A percentile compares a stretch with the other conserved stretches of the same genome.
Conservation (phyloP, 2,329 filamentous ascomycete genomes). For the Kalmusia sp. region DNA sequence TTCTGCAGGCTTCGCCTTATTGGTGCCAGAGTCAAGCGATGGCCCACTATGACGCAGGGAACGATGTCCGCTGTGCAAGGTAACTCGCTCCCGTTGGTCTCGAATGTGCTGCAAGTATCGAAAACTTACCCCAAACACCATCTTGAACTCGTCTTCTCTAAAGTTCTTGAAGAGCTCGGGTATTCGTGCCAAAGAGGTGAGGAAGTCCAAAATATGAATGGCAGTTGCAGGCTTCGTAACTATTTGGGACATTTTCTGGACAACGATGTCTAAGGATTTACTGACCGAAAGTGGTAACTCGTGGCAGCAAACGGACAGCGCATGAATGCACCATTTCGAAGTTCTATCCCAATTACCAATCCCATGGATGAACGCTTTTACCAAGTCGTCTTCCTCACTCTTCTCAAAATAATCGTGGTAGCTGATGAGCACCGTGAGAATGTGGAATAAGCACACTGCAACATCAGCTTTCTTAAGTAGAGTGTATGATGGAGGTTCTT, state of each 20-base stretch:
- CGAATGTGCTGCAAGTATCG: constrained; percentile 89
- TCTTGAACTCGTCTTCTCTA: constrained; percentile 88
- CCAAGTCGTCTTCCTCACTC: constrained; percentile 86
- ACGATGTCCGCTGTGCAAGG: constrained; percentile 43
- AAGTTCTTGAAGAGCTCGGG: constrained; percentile 88
- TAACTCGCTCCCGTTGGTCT: constrained; percentile 60
- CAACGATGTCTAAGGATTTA: constrained; percentile 82
- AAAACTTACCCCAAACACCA: constrained; percentile 94
- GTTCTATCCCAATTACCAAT: constrained; percentile 85
- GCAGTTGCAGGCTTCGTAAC: constrained; percentile 93
- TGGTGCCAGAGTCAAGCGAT: constrained; percentile 39
- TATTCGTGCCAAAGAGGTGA: constrained; percentile 86
- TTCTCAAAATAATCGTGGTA: constrained; percentile 88
- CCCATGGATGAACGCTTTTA: constrained; percentile 83
- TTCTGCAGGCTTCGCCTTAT: constrained; percentile 53
- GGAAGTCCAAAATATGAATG: constrained; percentile 93
- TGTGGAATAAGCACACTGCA: constrained; percentile 86
- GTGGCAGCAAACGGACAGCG: constrained; percentile 91
- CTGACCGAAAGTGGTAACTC: constrained; percentile 88
- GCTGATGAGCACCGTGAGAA: constrained; percentile 84
- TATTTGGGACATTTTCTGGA: constrained; percentile 94
- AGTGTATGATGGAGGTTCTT: constrained; percentile 79
- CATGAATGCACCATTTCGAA: constrained; percentile 92
- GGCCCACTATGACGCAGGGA: constrained; percentile 52
- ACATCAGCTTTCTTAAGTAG: constrained; percentile 87